These are phyloP conservation scores for Dictyostelium intermedium DNA, from an alignment of 78 protist genomes.

Conservation along the genomic window DNA sequence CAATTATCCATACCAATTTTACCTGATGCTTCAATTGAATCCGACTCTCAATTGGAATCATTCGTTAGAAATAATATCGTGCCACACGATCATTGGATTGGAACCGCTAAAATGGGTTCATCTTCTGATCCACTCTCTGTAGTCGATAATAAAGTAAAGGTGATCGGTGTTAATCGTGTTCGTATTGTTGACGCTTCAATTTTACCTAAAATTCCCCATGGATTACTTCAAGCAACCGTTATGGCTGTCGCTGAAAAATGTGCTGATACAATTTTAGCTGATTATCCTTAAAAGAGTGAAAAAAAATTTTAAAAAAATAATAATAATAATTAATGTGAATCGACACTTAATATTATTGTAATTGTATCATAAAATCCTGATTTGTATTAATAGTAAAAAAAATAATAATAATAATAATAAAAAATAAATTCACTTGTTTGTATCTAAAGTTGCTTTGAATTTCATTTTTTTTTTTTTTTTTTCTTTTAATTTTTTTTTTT, in stretches of 20 bases:
- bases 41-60: slow-evolving; percentile 12
- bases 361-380: no score
- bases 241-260: slow-evolving; percentile 66
- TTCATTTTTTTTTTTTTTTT: no score
- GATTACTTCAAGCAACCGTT: slow-evolving; percentile 72
- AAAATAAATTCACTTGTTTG: no score
- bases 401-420: no score
- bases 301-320: no score
- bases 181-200: slow-evolving; percentile 62
- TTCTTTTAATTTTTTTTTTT: no score
- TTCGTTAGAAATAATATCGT: slow-evolving; percentile 11
- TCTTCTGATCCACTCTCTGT: slow-evolving; percentile 52
- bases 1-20: not conserved
- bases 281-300: slow-evolving; percentile 2
- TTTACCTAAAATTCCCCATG: slow-evolving; percentile 21
- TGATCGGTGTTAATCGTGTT: slow-evolving; percentile 40
- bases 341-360: not conserved
- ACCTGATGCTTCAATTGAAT: not conserved
- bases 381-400: no score
- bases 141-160: not conserved
- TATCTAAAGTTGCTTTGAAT: no score
- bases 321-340: not conserved
- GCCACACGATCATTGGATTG: slow-evolving; percentile 57
- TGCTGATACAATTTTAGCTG: slow-evolving; percentile 39
- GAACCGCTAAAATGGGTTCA: slow-evolving; percentile 56